A percentile compares a stretch with the other conserved stretches of the same genome.
These are phyloP conservation scores for Sarocladium brachiariae DNA, from an alignment of 2,329 filamentous ascomycete species.

Conservation along the genomic window DNA sequence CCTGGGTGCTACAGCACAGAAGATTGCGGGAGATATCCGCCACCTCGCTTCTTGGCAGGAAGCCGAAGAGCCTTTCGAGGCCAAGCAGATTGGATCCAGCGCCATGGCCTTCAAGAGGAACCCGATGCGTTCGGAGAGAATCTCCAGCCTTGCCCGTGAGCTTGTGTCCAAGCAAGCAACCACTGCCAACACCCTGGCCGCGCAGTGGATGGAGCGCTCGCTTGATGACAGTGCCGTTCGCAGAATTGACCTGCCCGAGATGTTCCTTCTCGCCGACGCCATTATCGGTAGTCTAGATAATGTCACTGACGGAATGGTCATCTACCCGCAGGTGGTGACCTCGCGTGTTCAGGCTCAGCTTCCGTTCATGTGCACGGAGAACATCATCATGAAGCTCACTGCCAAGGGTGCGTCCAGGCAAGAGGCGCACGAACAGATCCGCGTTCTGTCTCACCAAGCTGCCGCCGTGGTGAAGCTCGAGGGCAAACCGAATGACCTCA, in stretches of 20 bases:
- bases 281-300: slow-evolving; percentile 63
- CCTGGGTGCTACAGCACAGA: slow-evolving; percentile 66
- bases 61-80: slow-evolving; percentile 78
- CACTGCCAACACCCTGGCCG: slow-evolving; percentile 21
- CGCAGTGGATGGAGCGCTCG: slow-evolving; percentile 55
- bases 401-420: slow-evolving; percentile 66
- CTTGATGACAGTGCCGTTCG: slow-evolving; percentile 66
- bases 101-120: slow-evolving; percentile 48
- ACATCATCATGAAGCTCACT: slow-evolving; percentile 71
- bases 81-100: slow-evolving; percentile 66
- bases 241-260: slow-evolving; percentile 60
- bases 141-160: slow-evolving; percentile 39
- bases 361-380: slow-evolving; percentile 68
- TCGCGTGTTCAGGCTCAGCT: slow-evolving; percentile 66
- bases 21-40: slow-evolving; percentile 68
- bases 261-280: slow-evolving; percentile 61
- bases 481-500: slow-evolving; percentile 72
- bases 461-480: slow-evolving; percentile 49
- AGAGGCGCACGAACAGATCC: slow-evolving; percentile 81
- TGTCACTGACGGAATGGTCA: slow-evolving; percentile 60
- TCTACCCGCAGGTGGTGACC: slow-evolving; percentile 70
- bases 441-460: slow-evolving; percentile 73
- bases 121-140: slow-evolving; percentile 42
- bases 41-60: slow-evolving; percentile 73
- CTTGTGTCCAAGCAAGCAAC: slow-evolving; percentile 31